Evolutionary conservation across 805 yeast genomes (phyloP).

Genomic region (Yarrowia yakushimensis): DNA sequence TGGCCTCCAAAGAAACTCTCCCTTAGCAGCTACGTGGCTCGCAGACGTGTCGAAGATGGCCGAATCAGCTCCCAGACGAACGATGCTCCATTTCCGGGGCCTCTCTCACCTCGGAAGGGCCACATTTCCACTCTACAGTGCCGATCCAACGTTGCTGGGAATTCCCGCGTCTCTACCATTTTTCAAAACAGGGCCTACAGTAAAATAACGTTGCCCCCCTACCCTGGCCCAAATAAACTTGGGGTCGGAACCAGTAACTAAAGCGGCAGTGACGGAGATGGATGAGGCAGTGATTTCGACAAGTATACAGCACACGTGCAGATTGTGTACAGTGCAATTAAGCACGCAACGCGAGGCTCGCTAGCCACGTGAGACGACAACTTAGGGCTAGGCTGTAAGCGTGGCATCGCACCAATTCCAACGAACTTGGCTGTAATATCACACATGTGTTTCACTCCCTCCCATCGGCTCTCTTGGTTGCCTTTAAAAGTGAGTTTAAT

Average conservation of each 20-base stretch:
- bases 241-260: conserved; percentile 10
- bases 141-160: background rate
- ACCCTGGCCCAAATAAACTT: background rate
- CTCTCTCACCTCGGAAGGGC: background rate
- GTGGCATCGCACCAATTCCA: background rate
- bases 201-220: conserved; percentile 10
- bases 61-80: background rate
- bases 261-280: conserved; percentile 1
- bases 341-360: background rate
- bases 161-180: background rate
- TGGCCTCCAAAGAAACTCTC: background rate
- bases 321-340: background rate
- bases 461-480: background rate
- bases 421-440: background rate
- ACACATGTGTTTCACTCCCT: background rate
- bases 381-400: background rate
- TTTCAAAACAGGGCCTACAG: background rate
- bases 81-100: background rate
- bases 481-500: background rate
- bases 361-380: background rate
- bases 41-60: background rate
- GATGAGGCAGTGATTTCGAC: background rate
- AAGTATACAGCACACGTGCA: background rate
- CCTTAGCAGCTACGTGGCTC: background rate
- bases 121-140: background rate